A percentile compares a stretch with the other conserved stretches of the same genome.
Evolutionary conservation across 2,329 filamentous ascomycete species (phyloP).

Genomic region (Waltergamsia citrina): DNA sequence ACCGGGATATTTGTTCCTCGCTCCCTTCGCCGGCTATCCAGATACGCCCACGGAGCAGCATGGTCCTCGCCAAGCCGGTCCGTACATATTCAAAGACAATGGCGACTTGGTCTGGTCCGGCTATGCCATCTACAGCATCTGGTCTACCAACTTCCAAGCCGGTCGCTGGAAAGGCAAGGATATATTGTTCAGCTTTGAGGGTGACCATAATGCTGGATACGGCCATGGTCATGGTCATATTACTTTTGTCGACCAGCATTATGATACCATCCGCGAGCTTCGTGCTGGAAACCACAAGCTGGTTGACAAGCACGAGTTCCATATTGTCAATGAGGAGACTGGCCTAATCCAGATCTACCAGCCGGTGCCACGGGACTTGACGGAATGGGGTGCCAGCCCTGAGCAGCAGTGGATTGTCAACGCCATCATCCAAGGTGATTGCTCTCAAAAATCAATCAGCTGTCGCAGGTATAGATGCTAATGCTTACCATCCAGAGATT

Average conservation of each 20-base stretch:
- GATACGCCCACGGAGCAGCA: conserved; percentile 25
- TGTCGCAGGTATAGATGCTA: too few species aligned
- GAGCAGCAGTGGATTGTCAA: conserved; percentile 48
- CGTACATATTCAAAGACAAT: conserved; percentile 45
- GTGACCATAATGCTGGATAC: conserved; percentile 38
- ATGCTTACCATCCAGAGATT: conserved; percentile 24
- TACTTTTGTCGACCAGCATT: conserved; percentile 42
- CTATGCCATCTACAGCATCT: conserved; percentile 40
- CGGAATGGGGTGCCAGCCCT: conserved; percentile 30
- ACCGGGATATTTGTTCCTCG: conserved; percentile 33
- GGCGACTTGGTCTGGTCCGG: conserved; percentile 50
- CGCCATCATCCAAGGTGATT: conserved; percentile 40
- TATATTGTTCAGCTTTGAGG: conserved; percentile 44
- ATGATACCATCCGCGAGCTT: conserved; percentile 43
- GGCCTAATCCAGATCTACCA: conserved; percentile 44
- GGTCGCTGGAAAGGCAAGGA: conserved; percentile 39
- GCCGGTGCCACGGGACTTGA: conserved; percentile 34
- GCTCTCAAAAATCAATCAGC: too few species aligned
- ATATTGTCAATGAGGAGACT: conserved; percentile 40
- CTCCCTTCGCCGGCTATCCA: conserved; percentile 23
- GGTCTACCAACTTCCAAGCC: conserved; percentile 43
- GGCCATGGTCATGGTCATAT: conserved; percentile 45
- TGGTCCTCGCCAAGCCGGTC: conserved; percentile 39
- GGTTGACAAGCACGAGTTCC: conserved; percentile 46
- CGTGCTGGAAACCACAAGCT: conserved; percentile 39